These are phyloP conservation scores for Penicillium sp. DNA, from an alignment of 2,329 filamentous ascomycete species.

Conservation along the genomic window DNA sequence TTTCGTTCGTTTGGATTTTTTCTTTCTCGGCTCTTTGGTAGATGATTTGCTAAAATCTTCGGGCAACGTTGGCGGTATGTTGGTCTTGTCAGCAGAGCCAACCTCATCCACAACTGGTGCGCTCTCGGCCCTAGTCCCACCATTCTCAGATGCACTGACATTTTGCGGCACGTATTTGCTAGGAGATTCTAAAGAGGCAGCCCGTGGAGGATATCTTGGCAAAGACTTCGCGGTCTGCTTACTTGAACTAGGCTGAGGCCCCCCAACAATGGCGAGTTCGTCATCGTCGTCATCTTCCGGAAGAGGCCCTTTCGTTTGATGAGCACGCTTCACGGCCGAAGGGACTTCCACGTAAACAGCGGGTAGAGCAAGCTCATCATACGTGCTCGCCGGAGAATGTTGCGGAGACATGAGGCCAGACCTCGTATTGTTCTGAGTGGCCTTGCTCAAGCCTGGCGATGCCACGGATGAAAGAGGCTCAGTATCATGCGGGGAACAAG, in stretches of 20 bases:
- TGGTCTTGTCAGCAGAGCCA: neutral
- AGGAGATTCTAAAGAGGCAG: neutral
- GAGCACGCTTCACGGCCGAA: conserved; percentile 21
- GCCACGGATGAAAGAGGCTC: conserved; percentile 39
- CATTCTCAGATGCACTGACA: neutral
- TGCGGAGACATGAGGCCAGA: conserved; percentile 10
- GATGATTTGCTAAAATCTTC: neutral
- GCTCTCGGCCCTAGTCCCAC: neutral
- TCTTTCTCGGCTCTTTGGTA: conserved; percentile 40
- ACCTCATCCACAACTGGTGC: neutral
- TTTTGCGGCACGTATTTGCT: neutral
- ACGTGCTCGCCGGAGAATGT: conserved; percentile 21
- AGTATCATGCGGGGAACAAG: conserved; percentile 41
- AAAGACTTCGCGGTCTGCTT: conserved; percentile 20
- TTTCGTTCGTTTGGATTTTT: conserved; percentile 47
- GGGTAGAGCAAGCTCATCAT: conserved; percentile 31
- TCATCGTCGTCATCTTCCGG: conserved; percentile 29
- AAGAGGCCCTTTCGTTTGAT: conserved; percentile 30
- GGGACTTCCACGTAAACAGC: conserved; percentile 23
- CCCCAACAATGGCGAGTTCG: conserved; percentile 22
- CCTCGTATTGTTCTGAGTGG: conserved; percentile 23
- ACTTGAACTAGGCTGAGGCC: conserved; percentile 1
- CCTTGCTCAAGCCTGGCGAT: conserved; percentile 24
- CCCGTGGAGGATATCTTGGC: conserved; percentile 20
- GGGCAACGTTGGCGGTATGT: neutral